Conservation (phyloP, 305 asterid genomes). For the Coffea humblotiana region DNA sequence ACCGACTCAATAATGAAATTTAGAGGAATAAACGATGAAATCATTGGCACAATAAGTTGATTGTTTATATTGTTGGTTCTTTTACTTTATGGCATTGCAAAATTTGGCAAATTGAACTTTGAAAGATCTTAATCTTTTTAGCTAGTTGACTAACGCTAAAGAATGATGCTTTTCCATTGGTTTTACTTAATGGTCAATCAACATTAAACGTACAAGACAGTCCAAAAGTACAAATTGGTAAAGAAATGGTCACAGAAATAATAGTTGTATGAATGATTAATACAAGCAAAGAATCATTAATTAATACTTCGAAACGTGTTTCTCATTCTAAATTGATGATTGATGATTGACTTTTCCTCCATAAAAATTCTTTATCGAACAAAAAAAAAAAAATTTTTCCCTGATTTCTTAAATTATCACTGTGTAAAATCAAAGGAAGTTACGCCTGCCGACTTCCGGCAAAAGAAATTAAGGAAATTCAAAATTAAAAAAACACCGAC, state of each 20-base stretch:
- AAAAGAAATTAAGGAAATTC: not conserved
- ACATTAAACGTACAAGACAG: conserved; percentile 4
- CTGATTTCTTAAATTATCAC: not conserved
- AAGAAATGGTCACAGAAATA: not conserved
- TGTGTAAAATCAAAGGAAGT: not conserved
- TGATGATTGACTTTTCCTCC: conserved; percentile 11
- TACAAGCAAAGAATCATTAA: not conserved
- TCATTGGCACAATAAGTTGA: too few relatives aligned
- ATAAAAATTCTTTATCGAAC: not conserved
- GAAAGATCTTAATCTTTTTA: not conserved
- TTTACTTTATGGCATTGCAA: not conserved
- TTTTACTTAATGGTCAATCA: not conserved
- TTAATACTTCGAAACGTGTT: not conserved
- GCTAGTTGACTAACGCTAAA: too few relatives aligned
- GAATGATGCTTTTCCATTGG: not conserved
- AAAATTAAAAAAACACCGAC: not conserved
- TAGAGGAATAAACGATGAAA: too few relatives aligned
- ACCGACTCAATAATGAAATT: too few relatives aligned
- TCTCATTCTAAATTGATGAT: not conserved
- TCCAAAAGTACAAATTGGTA: not conserved
- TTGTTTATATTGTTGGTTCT: too few relatives aligned
- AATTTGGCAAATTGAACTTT: not conserved
- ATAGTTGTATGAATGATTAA: not conserved
- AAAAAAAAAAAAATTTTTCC: too few relatives aligned
- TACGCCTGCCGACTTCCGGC: not conserved